Evolutionary conservation across 1,139 yeast genomes (phyloP), one percentile per base, ranked within the genome.

Genomic region (Nakaseomyces kungkrabaensis): DNA sequence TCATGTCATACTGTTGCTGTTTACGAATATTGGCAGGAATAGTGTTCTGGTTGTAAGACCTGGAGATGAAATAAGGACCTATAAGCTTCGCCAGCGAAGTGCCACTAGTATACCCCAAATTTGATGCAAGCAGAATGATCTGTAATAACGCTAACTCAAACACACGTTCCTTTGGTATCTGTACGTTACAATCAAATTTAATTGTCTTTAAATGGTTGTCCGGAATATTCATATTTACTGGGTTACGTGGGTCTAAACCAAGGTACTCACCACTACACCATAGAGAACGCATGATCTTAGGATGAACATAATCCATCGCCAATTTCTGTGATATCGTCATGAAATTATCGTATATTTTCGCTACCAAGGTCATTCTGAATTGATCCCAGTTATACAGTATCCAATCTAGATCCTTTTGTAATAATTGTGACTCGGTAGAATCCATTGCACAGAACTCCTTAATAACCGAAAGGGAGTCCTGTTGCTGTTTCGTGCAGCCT

Each of bases 31-130:
- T 58, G 13, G 63, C 48, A 3, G 68, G 59, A 13, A 61, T 46
- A 1, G 69, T 66, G 37, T 61, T 58, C 34, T 58, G 59, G 49
- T 65, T 65, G 48, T 62, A 66, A 1, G 69, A 64, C 45, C 70
- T 56, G 2, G 70, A 66, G 11, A 65, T 65, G 49, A 59, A 66
- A 53, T 59, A 64, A 5, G 67, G 68, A 41, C 63, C 56, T 8
- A 61, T 49, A 38, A 62, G 48, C 48, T 61, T 61, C 26, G 65
- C 40, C 27, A 66, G 53, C 3, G 66, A 60, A 11, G 61, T 57
- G 33, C 64, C 62, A 13, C 62, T 56, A 2, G 52, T 34, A 27
- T 60, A 54, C 0, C 70, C 70, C 11, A 66, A 38, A 47, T 65
- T 64, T 27, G 59, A 50, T 7, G 63, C 56, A 44, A 59, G 44